Evolutionary conservation across 1,284 basidiomycete genomes (phyloP), one percentile per base, ranked within the genome.

Genomic region (Kwoniella shivajii): DNA sequence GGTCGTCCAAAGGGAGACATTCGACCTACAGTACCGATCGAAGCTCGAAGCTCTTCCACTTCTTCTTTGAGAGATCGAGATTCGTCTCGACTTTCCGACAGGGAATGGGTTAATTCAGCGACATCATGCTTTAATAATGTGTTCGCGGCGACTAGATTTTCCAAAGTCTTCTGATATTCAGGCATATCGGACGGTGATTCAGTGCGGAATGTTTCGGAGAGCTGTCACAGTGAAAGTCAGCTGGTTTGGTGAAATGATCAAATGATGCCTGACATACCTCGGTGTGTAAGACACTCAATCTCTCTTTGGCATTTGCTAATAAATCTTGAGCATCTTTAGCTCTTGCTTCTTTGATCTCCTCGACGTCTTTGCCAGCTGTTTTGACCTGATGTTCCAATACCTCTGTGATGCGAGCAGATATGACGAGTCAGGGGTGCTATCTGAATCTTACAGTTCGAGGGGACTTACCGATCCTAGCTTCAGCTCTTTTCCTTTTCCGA

Each of bases 141-240:
- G 67, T 92, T 93, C 68, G 90, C 88, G 29, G 86, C 84, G 9
- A 92, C 89, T 14, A 94, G 80, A 13, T 87, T 85, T 71, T 92
- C 89, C 7, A 94, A 79, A 6, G 91, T 84, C 56, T 83, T 81
- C 31, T 76, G 73, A 41, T 77, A 74, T 58, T 79, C 75, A 2
- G 76, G 74, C 39, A 63, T 64, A 24, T 74, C 73, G 11, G 67
- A 50, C 2, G 74, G 73, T 4, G 61, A 59, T 0, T 69, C 63
- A n/a, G 66, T 50, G 6, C 61, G 56, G 60, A 73, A 72, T 7
- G 69, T 72, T 26, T 68, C 65, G 0, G 69, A 74, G 9, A 74
- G 62, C 67, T 69, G 55, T n/a, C 26, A 18, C 22, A 20, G 45
- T 46, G 13, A 56, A 27, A 22, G 36, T 31, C 7, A 38, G 24